Evolutionary conservation across 176 grass and related monocot genomes (phyloP).

Genomic region (Guadua angustifolia): DNA sequence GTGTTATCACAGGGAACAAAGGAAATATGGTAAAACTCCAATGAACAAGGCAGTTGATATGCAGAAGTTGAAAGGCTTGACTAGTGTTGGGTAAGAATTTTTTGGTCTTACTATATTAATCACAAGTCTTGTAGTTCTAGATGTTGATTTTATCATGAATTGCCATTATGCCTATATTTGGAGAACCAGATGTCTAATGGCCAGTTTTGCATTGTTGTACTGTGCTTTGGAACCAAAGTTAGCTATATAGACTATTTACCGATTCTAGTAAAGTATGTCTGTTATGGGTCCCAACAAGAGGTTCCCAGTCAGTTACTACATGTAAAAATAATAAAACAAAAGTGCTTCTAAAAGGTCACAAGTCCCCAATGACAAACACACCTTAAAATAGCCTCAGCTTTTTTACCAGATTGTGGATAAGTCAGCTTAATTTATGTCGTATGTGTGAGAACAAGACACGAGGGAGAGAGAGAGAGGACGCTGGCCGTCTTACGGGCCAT

Average conservation of each 20-base stretch:
- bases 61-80: slow-evolving; percentile 70
- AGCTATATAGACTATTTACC: not conserved
- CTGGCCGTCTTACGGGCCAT: no score
- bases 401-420: not conserved
- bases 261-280: not conserved
- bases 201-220: slow-evolving; percentile 1
- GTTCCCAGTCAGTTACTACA: slow-evolving; percentile 15
- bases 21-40: slow-evolving; percentile 71
- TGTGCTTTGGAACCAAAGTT: slow-evolving; percentile 20
- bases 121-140: not conserved
- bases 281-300: not conserved
- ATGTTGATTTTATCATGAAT: slow-evolving; percentile 16
- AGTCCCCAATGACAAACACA: not conserved
- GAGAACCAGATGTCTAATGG: slow-evolving; percentile 22
- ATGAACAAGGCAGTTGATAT: slow-evolving; percentile 86
- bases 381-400: not conserved
- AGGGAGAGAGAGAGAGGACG: no score
- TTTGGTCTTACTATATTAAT: slow-evolving; percentile 1
- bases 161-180: not conserved
- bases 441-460: no score
- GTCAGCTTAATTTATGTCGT: slow-evolving; percentile 19
- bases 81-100: slow-evolving; percentile 73
- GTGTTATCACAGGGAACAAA: slow-evolving; percentile 69
- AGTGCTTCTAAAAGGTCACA: not conserved
- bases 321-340: slow-evolving; percentile 1